Evolutionary conservation across 495 filamentous ascomycete genomes (phyloP), one percentile per base, ranked within the genome.

Genomic region (Aspergillus heteromorphus): DNA sequence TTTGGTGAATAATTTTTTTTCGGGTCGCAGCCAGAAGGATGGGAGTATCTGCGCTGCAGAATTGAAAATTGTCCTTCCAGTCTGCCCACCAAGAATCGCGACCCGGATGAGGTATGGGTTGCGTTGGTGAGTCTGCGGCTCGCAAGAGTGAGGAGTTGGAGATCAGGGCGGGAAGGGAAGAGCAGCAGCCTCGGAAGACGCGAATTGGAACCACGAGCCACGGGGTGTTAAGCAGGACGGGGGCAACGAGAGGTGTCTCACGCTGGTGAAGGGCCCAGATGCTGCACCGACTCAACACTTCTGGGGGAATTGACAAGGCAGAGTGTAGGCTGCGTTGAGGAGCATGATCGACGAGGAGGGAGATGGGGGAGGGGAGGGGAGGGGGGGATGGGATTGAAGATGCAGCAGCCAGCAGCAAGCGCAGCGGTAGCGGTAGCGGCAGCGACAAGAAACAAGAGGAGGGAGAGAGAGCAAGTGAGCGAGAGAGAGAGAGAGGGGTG

Each of bases 11-110:
- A 6, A 19, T 48, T 54, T 40, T 17, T 54, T 51, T 42, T 34
- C 23, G 9, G 19, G 48, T 45, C 31, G 51, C 49, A 50, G 53
- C 17, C 53, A 60, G 42, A 56, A 10, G 40, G 48, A 34, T 20
- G 23, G 17, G 31, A 52, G 40, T 42, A 55, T 59, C 61, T 64
- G 61, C 61, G 51, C 61, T 61, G 61, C 61, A 64, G 61, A 60
- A 58, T 57, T 58, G 55, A 53, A 53, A 56, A 20, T 59, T 31
- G 29, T 48, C 45, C 50, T 51, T 56, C 40, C 25, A 30, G 47
- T 54, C 57, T 51, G 29, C 47, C 50, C 42, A 40, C 43, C 27
- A 49, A 36, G 51, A 48, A 54, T 31, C 19, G 30, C 57, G 56
- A 42, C 49, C 60, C 48, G 48, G 54, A 49, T 55, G 51, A 48